A percentile compares a stretch with the other conserved stretches of the same genome.
Evolutionary conservation across 805 yeast genomes (phyloP).

Genomic region (Schizosaccharomyces japonicus): DNA sequence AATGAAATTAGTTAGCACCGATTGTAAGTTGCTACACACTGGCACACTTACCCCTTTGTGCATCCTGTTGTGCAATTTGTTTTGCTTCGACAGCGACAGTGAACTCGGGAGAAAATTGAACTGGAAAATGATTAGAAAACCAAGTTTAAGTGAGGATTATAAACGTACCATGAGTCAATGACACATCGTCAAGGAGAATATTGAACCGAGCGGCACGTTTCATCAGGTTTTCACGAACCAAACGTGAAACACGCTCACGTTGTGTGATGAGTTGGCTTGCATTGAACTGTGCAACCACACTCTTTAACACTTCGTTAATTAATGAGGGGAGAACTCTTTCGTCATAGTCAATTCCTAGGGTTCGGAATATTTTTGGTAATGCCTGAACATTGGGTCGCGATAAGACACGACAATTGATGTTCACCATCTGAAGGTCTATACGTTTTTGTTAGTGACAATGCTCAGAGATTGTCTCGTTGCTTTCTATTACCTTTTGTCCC

Average conservation of each 20-base stretch:
- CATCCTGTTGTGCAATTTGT: conserved; percentile 98
- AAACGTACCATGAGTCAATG: conserved; percentile 37
- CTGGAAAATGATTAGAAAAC: conserved; percentile 13
- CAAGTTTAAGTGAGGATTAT: background rate
- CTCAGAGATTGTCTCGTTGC: too few species aligned
- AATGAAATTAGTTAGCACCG: conserved; percentile 18
- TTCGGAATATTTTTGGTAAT: conserved; percentile 68
- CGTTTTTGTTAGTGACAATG: too few species aligned
- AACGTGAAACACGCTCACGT: conserved; percentile 80
- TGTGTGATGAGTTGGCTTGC: conserved; percentile 97
- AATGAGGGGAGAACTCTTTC: conserved; percentile 95
- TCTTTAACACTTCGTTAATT: conserved; percentile 86
- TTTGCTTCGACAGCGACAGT: conserved; percentile 94
- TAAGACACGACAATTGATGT: conserved; percentile 92
- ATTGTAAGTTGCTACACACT: background rate
- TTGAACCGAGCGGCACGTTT: conserved; percentile 82
- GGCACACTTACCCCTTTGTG: conserved; percentile 26
- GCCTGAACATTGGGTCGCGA: conserved; percentile 63
- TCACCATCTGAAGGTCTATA: conserved; percentile 85
- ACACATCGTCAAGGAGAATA: conserved; percentile 77
- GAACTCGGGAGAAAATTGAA: conserved; percentile 96
- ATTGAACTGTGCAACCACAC: conserved; percentile 94
- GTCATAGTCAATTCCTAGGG: conserved; percentile 84
- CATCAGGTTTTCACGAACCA: conserved; percentile 72
- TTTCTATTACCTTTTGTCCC: conserved; percentile 42